Evolutionary conservation across 768 basidiomycete species (phyloP).

Genomic region (Hydnomerulius pinastri): DNA sequence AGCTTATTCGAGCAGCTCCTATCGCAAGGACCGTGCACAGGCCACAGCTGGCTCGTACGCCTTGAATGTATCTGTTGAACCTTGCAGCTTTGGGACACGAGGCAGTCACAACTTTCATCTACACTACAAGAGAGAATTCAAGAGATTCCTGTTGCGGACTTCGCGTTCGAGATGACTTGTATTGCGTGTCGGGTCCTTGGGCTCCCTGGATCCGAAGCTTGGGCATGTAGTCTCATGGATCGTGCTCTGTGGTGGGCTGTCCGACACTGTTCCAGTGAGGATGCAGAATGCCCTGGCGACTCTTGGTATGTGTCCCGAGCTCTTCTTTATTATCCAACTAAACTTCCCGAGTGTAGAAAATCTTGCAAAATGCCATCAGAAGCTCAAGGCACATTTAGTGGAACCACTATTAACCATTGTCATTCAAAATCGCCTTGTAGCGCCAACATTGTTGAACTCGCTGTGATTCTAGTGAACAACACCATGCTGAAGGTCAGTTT

Average conservation of each 20-base stretch:
- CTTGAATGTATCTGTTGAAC: slow-evolving; percentile 27
- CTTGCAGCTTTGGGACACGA: slow-evolving; percentile 18
- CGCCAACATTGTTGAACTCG: too few species aligned
- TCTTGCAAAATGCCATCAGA: too few species aligned
- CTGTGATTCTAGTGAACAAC: too few species aligned
- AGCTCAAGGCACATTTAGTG: too few species aligned
- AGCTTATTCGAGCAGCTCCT: slow-evolving; percentile 26
- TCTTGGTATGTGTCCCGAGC: slow-evolving; percentile 33
- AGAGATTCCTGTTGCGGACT: too few species aligned
- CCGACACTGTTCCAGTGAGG: slow-evolving; percentile 39
- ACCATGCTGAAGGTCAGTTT: too few species aligned
- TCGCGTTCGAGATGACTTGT: too few species aligned
- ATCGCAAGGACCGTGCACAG: background rate
- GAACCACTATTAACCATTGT: too few species aligned
- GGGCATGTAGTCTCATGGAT: slow-evolving; percentile 38
- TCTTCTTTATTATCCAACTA: background rate
- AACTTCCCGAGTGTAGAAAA: too few species aligned
- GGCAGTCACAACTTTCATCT: too few species aligned
- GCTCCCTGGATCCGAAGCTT: slow-evolving; percentile 18
- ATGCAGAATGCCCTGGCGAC: slow-evolving; percentile 28
- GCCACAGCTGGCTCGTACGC: background rate
- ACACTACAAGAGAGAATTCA: too few species aligned
- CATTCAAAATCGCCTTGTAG: too few species aligned
- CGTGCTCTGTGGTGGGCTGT: slow-evolving; percentile 52
- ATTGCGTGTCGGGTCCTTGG: slow-evolving; percentile 27